These are phyloP conservation scores for Cryphonectria carpinicola DNA, from an alignment of 2,329 filamentous ascomycete genomes.

Conservation along the genomic window DNA sequence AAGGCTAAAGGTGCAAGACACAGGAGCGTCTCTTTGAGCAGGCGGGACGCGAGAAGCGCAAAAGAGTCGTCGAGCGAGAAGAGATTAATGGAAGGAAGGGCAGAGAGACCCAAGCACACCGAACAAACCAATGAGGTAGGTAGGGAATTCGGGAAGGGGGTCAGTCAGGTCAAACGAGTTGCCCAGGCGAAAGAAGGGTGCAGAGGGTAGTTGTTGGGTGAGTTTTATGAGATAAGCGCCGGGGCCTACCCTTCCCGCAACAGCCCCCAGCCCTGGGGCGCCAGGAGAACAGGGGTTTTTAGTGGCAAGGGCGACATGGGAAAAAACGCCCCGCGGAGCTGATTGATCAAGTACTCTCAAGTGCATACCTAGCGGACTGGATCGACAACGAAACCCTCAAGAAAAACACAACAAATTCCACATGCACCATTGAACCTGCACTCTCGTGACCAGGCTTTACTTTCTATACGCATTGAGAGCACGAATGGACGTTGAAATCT, in stretches of 20 bases:
- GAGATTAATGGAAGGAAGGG: neutral
- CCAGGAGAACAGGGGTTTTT: neutral
- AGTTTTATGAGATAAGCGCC: neutral
- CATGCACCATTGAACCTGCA: neutral
- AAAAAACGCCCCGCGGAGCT: neutral
- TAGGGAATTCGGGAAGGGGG: neutral
- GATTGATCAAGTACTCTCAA: neutral
- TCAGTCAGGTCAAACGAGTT: constrained; percentile 7
- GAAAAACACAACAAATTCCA: neutral
- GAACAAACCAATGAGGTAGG: neutral
- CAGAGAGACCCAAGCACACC: neutral
- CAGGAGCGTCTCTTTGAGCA: neutral
- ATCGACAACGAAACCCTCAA: neutral
- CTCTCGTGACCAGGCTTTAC: neutral
- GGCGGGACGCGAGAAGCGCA: neutral
- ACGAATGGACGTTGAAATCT: neutral
- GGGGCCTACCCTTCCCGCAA: neutral
- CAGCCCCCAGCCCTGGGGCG: neutral
- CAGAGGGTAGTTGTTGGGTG: neutral
- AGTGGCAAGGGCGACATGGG: neutral
- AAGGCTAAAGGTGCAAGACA: neutral
- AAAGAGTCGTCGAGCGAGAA: neutral
- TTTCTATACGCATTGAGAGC: neutral
- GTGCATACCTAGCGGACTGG: neutral
- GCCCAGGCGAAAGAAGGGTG: neutral